Evolutionary conservation across 768 basidiomycete species (phyloP).

Genomic region (Sarcodon aspratus): DNA sequence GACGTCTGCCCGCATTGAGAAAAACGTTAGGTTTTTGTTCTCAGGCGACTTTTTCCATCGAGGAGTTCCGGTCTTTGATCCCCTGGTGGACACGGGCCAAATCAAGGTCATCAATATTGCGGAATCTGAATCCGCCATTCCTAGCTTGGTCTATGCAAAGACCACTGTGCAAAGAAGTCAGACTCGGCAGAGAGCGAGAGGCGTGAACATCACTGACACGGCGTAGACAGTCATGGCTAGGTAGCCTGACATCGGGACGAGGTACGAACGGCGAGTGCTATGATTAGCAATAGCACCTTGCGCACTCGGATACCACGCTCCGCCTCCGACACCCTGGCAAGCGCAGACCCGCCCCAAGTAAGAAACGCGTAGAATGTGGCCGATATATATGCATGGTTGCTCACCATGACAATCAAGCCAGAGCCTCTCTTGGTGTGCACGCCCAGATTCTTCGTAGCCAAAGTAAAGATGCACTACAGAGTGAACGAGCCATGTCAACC

Average conservation of each 20-base stretch:
- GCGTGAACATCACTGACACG: constrained; percentile 24
- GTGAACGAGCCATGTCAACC: not conserved
- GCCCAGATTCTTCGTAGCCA: constrained; percentile 55
- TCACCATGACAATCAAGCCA: constrained; percentile 51
- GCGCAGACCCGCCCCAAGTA: not conserved
- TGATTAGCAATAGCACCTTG: constrained; percentile 45
- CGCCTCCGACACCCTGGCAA: constrained; percentile 45
- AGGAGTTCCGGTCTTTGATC: too few relatives aligned
- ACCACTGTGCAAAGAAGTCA: constrained; percentile 25
- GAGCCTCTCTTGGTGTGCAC: constrained; percentile 50
- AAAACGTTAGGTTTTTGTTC: too few relatives aligned
- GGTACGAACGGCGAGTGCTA: constrained; percentile 42
- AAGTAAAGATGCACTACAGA: constrained; percentile 44
- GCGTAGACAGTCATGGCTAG: constrained; percentile 47
- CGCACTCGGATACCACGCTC: constrained; percentile 59
- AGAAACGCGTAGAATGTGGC: not conserved
- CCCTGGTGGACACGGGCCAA: too few relatives aligned
- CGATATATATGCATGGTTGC: constrained; percentile 1
- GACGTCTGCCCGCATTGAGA: too few relatives aligned
- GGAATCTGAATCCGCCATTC: constrained; percentile 37
- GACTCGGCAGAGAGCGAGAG: not conserved
- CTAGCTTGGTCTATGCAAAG: constrained; percentile 39
- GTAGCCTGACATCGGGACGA: constrained; percentile 50
- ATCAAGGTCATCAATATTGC: constrained; percentile 29
- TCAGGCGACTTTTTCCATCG: too few relatives aligned